Evolutionary conservation across 83 land plant genomes (phyloP).

Genomic region (Diphasiastrum complanatum): DNA sequence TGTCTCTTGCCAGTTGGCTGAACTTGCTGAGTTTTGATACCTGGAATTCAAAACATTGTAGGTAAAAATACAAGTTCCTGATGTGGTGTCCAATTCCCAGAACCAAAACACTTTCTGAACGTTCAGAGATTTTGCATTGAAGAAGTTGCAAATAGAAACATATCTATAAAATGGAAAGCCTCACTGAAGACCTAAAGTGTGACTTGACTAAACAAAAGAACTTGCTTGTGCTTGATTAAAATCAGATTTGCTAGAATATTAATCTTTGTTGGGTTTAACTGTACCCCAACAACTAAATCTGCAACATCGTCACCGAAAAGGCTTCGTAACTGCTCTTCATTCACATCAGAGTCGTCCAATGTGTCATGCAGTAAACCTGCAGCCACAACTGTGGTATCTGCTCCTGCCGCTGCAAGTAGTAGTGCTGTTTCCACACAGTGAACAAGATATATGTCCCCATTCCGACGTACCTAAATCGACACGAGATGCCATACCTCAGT

Average conservation of each 20-base stretch:
- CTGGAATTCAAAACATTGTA: slow-evolving; percentile 33
- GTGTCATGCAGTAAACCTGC: slow-evolving; percentile 97
- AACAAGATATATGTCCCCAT: slow-evolving; percentile 79
- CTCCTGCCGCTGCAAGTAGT: slow-evolving; percentile 69
- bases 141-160: background rate
- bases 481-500: slow-evolving; percentile 4
- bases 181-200: no score
- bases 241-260: no score
- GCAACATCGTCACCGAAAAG: slow-evolving; percentile 79
- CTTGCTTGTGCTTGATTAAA: no score
- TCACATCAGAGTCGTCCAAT: slow-evolving; percentile 66
- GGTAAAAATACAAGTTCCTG: background rate
- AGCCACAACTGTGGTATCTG: slow-evolving; percentile 76
- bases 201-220: no score
- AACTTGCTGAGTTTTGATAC: slow-evolving; percentile 84
- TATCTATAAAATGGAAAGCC: background rate
- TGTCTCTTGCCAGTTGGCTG: slow-evolving; percentile 94
- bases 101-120: no score
- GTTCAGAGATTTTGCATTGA: background rate
- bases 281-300: slow-evolving; percentile 77
- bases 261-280: no score
- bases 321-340: slow-evolving; percentile 42
- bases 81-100: no score
- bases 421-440: slow-evolving; percentile 95
- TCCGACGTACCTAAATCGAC: slow-evolving; percentile 60